These are phyloP conservation scores for Sporothrix curviconia DNA, from an alignment of 2,329 filamentous ascomycete genomes.

Conservation along the genomic window DNA sequence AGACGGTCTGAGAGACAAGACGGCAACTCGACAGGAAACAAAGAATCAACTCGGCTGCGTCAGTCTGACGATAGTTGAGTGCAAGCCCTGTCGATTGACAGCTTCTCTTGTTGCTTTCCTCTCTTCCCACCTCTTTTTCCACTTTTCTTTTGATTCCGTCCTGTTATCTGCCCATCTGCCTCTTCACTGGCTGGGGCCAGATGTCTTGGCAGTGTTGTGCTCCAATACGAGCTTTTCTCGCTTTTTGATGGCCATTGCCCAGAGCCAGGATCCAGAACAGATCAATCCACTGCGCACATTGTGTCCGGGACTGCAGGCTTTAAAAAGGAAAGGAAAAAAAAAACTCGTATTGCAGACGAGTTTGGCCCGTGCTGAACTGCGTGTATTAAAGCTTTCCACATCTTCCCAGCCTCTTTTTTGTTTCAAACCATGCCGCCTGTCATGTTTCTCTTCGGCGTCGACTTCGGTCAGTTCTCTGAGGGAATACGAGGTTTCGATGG, in stretches of 20 bases:
- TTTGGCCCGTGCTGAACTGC: background rate
- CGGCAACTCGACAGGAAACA: no score
- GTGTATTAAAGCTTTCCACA: no score
- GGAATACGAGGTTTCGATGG: background rate
- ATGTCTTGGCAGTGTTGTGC: background rate
- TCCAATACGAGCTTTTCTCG: slow-evolving; percentile 3
- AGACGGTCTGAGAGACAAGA: no score
- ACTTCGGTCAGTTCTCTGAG: background rate
- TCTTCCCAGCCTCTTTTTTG: background rate
- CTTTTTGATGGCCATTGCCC: background rate
- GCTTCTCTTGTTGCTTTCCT: no score
- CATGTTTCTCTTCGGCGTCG: background rate
- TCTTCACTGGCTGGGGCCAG: background rate
- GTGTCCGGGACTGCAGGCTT: background rate
- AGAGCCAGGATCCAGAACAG: no score
- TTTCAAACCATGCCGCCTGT: background rate
- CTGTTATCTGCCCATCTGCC: background rate
- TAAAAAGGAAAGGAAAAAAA: background rate
- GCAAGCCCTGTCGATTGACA: no score
- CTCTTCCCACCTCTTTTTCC: no score
- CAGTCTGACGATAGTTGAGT: no score
- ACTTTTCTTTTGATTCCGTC: background rate
- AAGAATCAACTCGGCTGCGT: no score
- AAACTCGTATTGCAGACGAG: no score
- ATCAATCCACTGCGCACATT: no score